Evolutionary conservation across 257 asterid genomes (phyloP).

Genomic region (Salvia splendens): DNA sequence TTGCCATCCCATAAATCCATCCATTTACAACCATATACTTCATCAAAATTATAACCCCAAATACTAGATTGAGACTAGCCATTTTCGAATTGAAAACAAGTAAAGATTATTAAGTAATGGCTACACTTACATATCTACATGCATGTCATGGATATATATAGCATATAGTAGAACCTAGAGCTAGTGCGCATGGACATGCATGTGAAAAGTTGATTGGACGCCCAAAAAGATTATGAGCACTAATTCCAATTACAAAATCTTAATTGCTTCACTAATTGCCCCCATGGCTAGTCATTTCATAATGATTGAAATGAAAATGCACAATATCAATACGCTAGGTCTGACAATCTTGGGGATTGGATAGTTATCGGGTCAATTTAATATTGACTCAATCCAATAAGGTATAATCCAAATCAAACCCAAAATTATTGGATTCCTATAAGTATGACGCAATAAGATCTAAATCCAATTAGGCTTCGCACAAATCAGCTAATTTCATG

Average conservation of each 20-base stretch:
- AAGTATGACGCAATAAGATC: no score
- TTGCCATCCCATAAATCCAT: conserved; percentile 37
- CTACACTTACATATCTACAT: not conserved
- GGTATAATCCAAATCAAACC: no score
- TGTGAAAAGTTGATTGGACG: conserved; percentile 28
- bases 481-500: no score
- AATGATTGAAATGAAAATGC: conserved; percentile 22
- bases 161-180: not conserved
- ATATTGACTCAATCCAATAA: no score
- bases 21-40: conserved; percentile 37
- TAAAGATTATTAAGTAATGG: not conserved
- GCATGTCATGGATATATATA: not conserved
- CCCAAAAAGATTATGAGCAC: conserved; percentile 28
- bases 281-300: not conserved
- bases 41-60: conserved; percentile 36
- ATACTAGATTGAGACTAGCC: conserved; percentile 10
- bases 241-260: conserved; percentile 11
- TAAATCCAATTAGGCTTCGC: no score
- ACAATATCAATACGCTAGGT: conserved; percentile 27
- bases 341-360: no score
- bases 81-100: not conserved
- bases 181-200: conserved; percentile 37
- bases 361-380: no score
- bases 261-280: conserved; percentile 26
- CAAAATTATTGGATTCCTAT: no score